Percentiles rank a stretch among this genome's conserved stretches.
Conservation (phyloP, 306 rosid species). For the Mucuna pruriens region DNA sequence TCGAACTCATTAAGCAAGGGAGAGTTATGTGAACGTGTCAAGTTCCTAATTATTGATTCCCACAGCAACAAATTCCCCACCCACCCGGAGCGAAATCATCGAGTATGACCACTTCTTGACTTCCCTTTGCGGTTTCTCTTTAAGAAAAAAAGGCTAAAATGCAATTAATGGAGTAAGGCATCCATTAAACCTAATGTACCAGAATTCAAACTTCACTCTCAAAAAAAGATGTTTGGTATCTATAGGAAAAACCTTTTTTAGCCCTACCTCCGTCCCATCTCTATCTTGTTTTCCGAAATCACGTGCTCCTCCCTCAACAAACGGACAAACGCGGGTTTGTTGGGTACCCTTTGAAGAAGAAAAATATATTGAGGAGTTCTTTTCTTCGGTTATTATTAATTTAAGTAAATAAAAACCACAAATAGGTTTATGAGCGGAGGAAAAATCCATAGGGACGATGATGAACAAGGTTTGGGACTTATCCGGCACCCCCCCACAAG, state of each 20-base stretch:
- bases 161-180: neutral
- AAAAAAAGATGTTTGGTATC: neutral
- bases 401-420: constrained; percentile 44
- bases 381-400: constrained; percentile 42
- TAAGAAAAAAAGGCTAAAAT: neutral
- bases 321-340: constrained; percentile 26
- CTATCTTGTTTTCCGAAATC: constrained; percentile 23
- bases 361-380: constrained; percentile 21
- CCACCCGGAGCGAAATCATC: neutral
- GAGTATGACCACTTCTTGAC: neutral
- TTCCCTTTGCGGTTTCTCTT: neutral
- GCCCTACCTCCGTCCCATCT: constrained; percentile 2
- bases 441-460: constrained; percentile 31
- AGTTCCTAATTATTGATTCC: neutral
- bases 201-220: neutral
- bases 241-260: neutral
- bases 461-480: constrained; percentile 33
- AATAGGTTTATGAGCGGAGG: constrained; percentile 28
- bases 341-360: constrained; percentile 10
- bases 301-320: constrained; percentile 37
- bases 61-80: constrained; percentile 1
- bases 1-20: neutral
- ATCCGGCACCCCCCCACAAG: constrained; percentile 35
- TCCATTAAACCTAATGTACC: neutral
- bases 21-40: constrained; percentile 2